Evolutionary conservation across 2,329 filamentous ascomycete genomes (phyloP), one percentile per base, ranked within the genome.

Genomic region (Coleophoma eucalyptorum): DNA sequence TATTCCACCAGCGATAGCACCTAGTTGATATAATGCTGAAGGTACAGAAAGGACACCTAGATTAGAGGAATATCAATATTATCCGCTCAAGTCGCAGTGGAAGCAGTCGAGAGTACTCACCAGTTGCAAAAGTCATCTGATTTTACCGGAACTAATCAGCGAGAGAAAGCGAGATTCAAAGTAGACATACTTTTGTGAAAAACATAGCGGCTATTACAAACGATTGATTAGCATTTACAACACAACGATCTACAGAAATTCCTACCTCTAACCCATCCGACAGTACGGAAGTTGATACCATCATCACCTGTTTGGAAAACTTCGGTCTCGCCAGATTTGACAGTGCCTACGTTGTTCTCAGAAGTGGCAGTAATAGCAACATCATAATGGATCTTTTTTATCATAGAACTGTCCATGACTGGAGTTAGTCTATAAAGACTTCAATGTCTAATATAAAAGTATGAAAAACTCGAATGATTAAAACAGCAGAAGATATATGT

Each of bases 261-360:
- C 10, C 26, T 26, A 26, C 26, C 26, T n/a, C 72, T 72, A 20
- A 73, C 56, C 72, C 74, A 75, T 31, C 69, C 65, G 18, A 76
- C 72, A 15, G 70, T 74, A 16, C 74, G 67, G 49, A 76, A 76
- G 51, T 75, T 66, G 20, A 76, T 71, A 10, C 63, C 62, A 11
- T 69, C 68, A 4, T 68, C 62, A 3, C 63, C 61, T 12, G 65
- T 65, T 54, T 72, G 69, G 56, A 75, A 76, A 2, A 75, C 67
- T 46, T 75, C 72, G 15, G 19, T 15, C 15, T 46, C 44, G 11
- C 20, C 44, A 35, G 7, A 26, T 18, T 38, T 26, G 26, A 26
- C 26, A 7, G 15, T n/a, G 6, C 26, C 26, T 26, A 26, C 26
- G 5, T 26, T 26, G 10, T 26, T 8, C 5, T 5, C 10, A 26